Conservation (phyloP, 164 flowering plant genomes). For the Sedum album region DNA sequence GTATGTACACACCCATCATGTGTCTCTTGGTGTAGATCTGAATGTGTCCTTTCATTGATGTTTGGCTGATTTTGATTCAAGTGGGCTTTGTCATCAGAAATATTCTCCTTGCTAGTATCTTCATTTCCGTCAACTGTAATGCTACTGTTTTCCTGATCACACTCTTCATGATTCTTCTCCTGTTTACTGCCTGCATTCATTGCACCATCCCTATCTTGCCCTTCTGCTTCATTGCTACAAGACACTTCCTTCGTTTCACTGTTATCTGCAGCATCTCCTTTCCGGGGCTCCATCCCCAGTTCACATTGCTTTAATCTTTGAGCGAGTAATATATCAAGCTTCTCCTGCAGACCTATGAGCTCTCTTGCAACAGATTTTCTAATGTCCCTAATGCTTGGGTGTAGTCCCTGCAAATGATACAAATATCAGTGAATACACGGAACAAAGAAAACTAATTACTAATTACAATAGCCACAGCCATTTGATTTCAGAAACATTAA, state of each 20-base stretch:
- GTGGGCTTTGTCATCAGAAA: no score
- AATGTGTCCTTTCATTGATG: background rate
- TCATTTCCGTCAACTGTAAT: no score
- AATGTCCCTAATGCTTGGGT: constrained; percentile 40
- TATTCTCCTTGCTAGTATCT: no score
- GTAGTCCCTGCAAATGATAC: constrained; percentile 41
- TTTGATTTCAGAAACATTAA: no score
- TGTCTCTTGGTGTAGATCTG: no score
- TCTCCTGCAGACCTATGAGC: constrained; percentile 54
- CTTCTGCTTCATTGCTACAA: background rate
- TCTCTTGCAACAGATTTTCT: constrained; percentile 71
- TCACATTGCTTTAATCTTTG: constrained; percentile 8
- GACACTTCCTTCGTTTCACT: background rate
- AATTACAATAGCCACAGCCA: background rate
- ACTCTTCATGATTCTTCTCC: background rate
- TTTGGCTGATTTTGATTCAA: no score
- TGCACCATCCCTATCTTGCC: background rate
- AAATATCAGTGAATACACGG: background rate
- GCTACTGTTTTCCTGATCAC: background rate
- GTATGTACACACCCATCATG: no score
- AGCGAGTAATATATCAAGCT: constrained; percentile 33
- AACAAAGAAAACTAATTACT: background rate
- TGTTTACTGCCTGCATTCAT: background rate
- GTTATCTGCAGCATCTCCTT: background rate
- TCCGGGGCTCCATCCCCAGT: background rate